A percentile compares a stretch with the other conserved stretches of the same genome.
Evolutionary conservation across 345 rosid species (phyloP).

Genomic region (Rubroshorea leprosula): DNA sequence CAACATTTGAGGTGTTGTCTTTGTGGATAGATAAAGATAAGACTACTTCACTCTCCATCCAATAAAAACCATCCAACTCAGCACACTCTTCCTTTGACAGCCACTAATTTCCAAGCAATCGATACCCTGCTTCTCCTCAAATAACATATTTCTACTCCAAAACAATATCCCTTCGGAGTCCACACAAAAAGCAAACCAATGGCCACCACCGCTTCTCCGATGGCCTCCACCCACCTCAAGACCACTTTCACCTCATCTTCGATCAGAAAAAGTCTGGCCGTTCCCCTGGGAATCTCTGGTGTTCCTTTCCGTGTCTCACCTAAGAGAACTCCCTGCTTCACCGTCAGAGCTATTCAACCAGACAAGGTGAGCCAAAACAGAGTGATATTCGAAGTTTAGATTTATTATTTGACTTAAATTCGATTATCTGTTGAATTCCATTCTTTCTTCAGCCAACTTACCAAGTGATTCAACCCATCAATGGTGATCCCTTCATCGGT

Average conservation of each 20-base stretch:
- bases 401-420: no score
- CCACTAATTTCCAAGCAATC: constrained; percentile 24
- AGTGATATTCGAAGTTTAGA: not conserved
- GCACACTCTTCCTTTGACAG: constrained; percentile 23
- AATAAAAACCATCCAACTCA: constrained; percentile 21
- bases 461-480: constrained; percentile 93
- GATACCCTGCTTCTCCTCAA: constrained; percentile 14
- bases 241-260: constrained; percentile 60
- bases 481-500: constrained; percentile 96
- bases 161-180: constrained; percentile 9
- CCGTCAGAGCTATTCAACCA: constrained; percentile 66
- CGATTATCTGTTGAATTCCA: no score
- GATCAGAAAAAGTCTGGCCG: constrained; percentile 32
- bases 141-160: not conserved
- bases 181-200: constrained; percentile 20
- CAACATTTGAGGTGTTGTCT: no score
- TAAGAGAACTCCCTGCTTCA: constrained; percentile 51
- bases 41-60: constrained; percentile 16
- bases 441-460: constrained; percentile 57
- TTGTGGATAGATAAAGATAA: constrained; percentile 35
- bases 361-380: constrained; percentile 47
- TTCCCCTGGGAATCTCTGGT: constrained; percentile 63
- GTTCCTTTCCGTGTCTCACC: constrained; percentile 48
- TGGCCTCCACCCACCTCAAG: constrained; percentile 72
- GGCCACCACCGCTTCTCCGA: constrained; percentile 71